phyloP scores from a whole-genome alignment of 1,284 basidiomycete species.

The Caloboletus inedulis region DNA sequence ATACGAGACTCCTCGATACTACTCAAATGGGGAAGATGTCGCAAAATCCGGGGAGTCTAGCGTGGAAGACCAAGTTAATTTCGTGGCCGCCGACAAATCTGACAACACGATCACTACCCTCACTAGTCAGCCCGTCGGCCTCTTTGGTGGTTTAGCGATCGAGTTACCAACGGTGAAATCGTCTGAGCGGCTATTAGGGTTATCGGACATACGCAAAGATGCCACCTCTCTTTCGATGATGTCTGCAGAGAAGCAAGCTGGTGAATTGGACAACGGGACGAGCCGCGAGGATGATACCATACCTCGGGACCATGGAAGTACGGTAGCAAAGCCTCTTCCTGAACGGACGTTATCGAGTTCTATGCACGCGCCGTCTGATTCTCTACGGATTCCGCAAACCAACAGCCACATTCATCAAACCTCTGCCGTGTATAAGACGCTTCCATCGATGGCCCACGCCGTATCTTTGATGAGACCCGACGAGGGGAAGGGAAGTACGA shows the following conservation, averaged over 20 bases:
- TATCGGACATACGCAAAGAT: not conserved
- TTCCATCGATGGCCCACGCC: not conserved
- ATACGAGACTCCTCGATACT: constrained; percentile 3
- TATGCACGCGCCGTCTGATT: constrained; percentile 18
- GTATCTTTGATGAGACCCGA: not conserved
- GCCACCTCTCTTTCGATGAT: not conserved
- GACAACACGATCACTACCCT: not conserved
- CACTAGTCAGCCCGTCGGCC: not conserved
- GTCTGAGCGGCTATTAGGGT: not conserved
- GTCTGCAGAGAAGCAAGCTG: not conserved
- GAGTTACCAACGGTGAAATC: not conserved
- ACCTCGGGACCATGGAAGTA: not conserved
- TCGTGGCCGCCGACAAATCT: not conserved
- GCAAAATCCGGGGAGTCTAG: not conserved
- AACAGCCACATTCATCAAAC: not conserved
- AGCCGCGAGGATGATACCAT: not conserved
- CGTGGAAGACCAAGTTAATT: not conserved
- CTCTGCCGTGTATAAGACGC: not conserved
- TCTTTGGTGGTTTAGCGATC: not conserved
- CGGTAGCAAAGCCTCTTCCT: not conserved
- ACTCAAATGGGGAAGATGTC: not conserved
- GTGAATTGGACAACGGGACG: not conserved
- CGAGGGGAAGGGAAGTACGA: not conserved
- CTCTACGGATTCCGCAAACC: not conserved
- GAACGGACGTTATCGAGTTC: constrained; percentile 17